Conservation (phyloP, 768 basidiomycete genomes). For the Suillus ampliporus region DNA sequence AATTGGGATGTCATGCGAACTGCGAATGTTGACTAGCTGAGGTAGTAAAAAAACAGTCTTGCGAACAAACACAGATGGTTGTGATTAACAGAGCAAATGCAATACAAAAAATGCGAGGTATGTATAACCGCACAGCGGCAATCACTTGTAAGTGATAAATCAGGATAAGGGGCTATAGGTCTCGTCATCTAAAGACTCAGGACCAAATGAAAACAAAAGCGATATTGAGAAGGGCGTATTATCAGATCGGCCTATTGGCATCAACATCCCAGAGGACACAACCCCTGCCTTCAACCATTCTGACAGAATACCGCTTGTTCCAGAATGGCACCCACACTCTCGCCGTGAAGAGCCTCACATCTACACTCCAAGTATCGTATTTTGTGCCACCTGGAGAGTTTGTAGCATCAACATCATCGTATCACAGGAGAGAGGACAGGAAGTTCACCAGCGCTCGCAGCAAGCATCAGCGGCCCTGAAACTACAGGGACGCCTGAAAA, state of each 20-base stretch:
- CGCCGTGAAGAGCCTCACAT: slow-evolving; percentile 20
- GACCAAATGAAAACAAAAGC: no score
- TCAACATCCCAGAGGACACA: slow-evolving; percentile 25
- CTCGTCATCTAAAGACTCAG: no score
- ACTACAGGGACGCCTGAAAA: background rate
- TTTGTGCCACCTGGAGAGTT: slow-evolving; percentile 13
- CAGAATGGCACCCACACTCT: slow-evolving; percentile 28
- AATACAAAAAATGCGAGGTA: slow-evolving; percentile 2
- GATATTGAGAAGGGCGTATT: no score
- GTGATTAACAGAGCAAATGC: background rate
- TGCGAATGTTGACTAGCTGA: background rate
- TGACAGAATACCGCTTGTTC: slow-evolving; percentile 26
- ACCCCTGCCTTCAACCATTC: slow-evolving; percentile 9
- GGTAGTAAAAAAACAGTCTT: background rate
- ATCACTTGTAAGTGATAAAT: no score
- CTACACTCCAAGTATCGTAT: slow-evolving; percentile 11
- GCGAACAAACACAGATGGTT: background rate
- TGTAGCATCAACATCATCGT: background rate
- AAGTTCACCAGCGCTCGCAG: slow-evolving; percentile 18
- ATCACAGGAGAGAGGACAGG: background rate
- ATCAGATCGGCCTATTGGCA: slow-evolving; percentile 18
- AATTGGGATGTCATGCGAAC: background rate
- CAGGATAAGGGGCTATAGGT: no score
- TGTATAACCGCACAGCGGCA: no score
- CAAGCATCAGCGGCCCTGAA: slow-evolving; percentile 17